phyloP scores from a whole-genome alignment of 139 green algal species.

The Picochlorum costavermella region DNA sequence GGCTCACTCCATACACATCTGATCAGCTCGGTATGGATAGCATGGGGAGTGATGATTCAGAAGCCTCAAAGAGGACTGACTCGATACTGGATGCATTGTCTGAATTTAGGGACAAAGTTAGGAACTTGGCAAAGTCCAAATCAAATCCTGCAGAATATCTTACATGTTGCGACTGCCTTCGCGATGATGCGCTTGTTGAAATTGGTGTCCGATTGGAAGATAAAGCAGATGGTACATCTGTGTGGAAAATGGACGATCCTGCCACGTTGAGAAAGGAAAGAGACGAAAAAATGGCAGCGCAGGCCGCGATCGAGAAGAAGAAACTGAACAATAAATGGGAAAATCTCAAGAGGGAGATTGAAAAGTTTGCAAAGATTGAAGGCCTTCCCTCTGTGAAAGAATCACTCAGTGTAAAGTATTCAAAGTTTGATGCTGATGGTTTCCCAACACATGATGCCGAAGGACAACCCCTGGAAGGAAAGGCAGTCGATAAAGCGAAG shows the following conservation, averaged over 20 bases:
- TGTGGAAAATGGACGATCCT: constrained; percentile 92
- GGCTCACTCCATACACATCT: constrained; percentile 40
- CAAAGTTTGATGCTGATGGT: constrained; percentile 46
- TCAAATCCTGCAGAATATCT: constrained; percentile 45
- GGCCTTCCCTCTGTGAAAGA: constrained; percentile 30
- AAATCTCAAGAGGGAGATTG: constrained; percentile 34
- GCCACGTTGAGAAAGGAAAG: constrained; percentile 46
- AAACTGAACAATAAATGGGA: constrained; percentile 34
- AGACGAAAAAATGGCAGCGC: constrained; percentile 35
- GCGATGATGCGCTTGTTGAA: constrained; percentile 75
- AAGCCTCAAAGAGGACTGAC: constrained; percentile 8
- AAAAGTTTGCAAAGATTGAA: constrained; percentile 57
- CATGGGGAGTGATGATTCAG: constrained; percentile 4
- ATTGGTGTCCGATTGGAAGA: constrained; percentile 92
- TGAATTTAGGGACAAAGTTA: constrained; percentile 69
- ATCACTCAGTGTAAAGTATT: constrained; percentile 62
- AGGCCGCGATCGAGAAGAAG: constrained; percentile 47
- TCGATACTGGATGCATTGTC: constrained; percentile 64
- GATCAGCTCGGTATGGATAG: constrained; percentile 44
- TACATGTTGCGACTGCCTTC: constrained; percentile 60
- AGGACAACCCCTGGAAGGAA: constrained; percentile 62
- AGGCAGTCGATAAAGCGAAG: constrained; percentile 62
- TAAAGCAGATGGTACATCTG: constrained; percentile 53
- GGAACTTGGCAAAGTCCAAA: constrained; percentile 10
- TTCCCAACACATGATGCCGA: constrained; percentile 75